Percentiles rank a stretch among this genome's conserved stretches.
Conservation (phyloP, 495 filamentous ascomycete species). For the Daldinia bambusicola region DNA sequence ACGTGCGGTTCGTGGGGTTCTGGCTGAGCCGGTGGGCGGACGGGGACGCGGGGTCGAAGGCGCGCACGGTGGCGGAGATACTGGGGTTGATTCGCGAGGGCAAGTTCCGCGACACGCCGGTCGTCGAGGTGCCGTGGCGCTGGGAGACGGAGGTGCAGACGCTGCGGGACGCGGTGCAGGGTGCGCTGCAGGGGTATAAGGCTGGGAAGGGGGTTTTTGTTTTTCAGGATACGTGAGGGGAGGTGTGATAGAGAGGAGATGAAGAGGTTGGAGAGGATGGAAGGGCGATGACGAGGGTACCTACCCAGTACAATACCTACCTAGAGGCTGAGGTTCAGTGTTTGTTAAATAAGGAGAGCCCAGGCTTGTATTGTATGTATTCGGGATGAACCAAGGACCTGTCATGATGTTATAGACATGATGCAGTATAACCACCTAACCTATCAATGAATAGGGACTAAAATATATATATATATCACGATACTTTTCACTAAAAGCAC, state of each 20-base stretch:
- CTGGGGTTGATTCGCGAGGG: constrained; percentile 76
- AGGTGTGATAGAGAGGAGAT: neutral
- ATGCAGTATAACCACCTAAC: neutral
- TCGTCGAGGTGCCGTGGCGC: constrained; percentile 80
- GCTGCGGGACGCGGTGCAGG: constrained; percentile 72
- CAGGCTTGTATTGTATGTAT: neutral
- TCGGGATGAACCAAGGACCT: neutral
- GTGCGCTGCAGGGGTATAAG: constrained; percentile 81
- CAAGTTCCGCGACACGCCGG: constrained; percentile 82
- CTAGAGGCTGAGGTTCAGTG: too few relatives aligned
- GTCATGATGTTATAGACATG: neutral
- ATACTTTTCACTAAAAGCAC: neutral
- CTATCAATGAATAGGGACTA: neutral
- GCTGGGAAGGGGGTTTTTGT: constrained; percentile 91
- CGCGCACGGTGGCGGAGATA: constrained; percentile 81
- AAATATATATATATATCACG: constrained; percentile 9
- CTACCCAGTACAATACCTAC: too few relatives aligned
- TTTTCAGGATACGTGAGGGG: constrained; percentile 63
- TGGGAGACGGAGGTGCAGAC: constrained; percentile 75
- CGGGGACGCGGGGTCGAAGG: constrained; percentile 76
- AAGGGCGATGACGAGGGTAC: too few relatives aligned
- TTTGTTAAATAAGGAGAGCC: neutral
- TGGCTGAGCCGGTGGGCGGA: constrained; percentile 94
- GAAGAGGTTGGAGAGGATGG: neutral
- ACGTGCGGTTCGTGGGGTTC: constrained; percentile 87